These are phyloP conservation scores for Ceratocystis smalleyi DNA, from an alignment of 2,329 filamentous ascomycete genomes.

Conservation along the genomic window DNA sequence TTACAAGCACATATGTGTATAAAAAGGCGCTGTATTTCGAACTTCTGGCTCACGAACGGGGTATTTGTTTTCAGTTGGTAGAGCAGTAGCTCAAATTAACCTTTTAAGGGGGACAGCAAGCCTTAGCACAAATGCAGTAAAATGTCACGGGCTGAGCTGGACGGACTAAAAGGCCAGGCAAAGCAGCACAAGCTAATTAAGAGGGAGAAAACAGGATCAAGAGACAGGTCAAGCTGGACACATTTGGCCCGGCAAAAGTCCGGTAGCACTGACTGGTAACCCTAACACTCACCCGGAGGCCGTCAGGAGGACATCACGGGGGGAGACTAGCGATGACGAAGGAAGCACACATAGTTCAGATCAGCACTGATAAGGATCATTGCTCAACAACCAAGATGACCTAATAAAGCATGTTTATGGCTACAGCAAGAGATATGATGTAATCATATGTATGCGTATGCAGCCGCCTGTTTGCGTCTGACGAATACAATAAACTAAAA, in stretches of 20 bases:
- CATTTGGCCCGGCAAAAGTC: background rate
- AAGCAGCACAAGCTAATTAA: background rate
- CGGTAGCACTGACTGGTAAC: background rate
- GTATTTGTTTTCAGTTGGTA: background rate
- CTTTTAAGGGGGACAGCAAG: background rate
- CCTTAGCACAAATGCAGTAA: background rate
- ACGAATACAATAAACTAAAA: background rate
- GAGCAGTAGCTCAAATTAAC: conserved; percentile 2
- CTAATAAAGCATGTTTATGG: background rate
- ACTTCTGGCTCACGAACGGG: background rate
- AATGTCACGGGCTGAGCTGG: conserved; percentile 3
- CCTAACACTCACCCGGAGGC: background rate
- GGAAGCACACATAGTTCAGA: too few species aligned
- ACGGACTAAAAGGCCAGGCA: background rate
- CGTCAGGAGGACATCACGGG: background rate
- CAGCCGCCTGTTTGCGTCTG: background rate
- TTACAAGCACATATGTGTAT: background rate
- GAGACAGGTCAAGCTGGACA: background rate
- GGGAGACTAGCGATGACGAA: background rate
- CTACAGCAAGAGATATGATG: background rate
- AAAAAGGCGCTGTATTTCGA: background rate
- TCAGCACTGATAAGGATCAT: too few species aligned
- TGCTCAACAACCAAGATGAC: background rate
- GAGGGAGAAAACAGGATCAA: background rate
- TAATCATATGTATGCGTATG: background rate